Conservation (phyloP, 805 yeast genomes). For the Saccharomycopsis sp. region DNA sequence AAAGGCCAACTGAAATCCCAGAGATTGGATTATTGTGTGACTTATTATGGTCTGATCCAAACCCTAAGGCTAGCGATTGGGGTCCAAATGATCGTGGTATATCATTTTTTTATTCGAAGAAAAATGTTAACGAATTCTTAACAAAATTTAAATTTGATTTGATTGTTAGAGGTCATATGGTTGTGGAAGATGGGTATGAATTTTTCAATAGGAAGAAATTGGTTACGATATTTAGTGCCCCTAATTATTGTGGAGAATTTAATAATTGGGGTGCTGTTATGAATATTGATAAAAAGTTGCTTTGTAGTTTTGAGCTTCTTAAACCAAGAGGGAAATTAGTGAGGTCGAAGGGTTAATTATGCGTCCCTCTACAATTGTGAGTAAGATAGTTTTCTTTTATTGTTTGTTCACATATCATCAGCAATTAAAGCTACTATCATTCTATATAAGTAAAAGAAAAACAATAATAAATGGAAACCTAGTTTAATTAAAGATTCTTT, state of each 20-base stretch:
- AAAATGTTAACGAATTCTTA: conserved; percentile 71
- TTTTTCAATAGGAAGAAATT: conserved; percentile 65
- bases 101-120: conserved; percentile 70
- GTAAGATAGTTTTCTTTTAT: not conserved
- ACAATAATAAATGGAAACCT: conserved; percentile 84
- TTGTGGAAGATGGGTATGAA: conserved; percentile 75
- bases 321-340: conserved; percentile 98
- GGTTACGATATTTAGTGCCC: conserved; percentile 70
- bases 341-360: not conserved
- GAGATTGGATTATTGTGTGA: conserved; percentile 76
- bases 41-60: conserved; percentile 79
- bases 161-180: conserved; percentile 86
- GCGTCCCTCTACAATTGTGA: not conserved
- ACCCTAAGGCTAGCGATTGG: conserved; percentile 79
- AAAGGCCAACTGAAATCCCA: conserved; percentile 81
- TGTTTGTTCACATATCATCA: conserved; percentile 40
- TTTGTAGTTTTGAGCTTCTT: conserved; percentile 87
- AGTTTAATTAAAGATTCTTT: conserved; percentile 85
- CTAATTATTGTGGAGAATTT: conserved; percentile 76
- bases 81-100: conserved; percentile 85
- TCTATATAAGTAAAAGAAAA: conserved; percentile 92
- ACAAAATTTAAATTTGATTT: conserved; percentile 71
- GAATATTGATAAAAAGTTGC: conserved; percentile 88
- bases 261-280: conserved; percentile 96
- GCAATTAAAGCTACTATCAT: conserved; percentile 91